Base-by-base conservation (phyloP, 73 alveolate genomes). In the Blepharisma japonicum region DNA sequence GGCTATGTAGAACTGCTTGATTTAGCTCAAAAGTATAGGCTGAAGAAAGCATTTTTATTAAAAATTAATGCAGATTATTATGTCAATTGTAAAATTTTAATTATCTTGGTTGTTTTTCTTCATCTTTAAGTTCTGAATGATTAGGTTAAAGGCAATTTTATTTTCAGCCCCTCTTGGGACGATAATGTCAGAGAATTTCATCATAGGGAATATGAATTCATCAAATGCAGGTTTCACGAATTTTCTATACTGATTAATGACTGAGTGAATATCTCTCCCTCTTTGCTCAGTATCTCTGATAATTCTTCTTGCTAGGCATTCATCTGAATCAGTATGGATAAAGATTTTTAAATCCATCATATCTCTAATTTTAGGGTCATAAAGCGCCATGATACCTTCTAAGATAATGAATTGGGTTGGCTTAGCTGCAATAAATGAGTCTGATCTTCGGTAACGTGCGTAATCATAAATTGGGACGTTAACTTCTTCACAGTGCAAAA, bases 181-280 rank as follows among this genome's bases (percentile, higher is more conserved):
- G 49, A 97, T 95, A 51, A 97, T 85, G 83, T 97, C 99, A 5
- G 99, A 98, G 80, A 83, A 87, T 81, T 90, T 94, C 91, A 89
- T 94, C 4, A 98, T 89, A 1, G 99, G 99, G 68, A 84, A 81
- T 48, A 97, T 94, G 71, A 71, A 97, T 68, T 85, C 95, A 83
- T 97, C 98, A 93, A 82, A 96, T 21, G 99, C 88, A 6, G 96
- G 86, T 81, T 96, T 96, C 66, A 96, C 99, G 81, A 96, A 95
- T 82, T 89, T 91, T 68, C 91, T 94, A 85, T 96, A 96, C 77
- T 95, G 81, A 7, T 79, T 82, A 45, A 97, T 83, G 9, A 95
- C 98, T 67, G 92, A 87, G 39, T 86, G 87, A 76, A 94, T 87
- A 38, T 87, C 81, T 88, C 99, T 95, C 55, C 99, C 99, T 84